Base-by-base conservation (phyloP, 129 eudicot genomes). In the Heracleum sosnowskyi region DNA sequence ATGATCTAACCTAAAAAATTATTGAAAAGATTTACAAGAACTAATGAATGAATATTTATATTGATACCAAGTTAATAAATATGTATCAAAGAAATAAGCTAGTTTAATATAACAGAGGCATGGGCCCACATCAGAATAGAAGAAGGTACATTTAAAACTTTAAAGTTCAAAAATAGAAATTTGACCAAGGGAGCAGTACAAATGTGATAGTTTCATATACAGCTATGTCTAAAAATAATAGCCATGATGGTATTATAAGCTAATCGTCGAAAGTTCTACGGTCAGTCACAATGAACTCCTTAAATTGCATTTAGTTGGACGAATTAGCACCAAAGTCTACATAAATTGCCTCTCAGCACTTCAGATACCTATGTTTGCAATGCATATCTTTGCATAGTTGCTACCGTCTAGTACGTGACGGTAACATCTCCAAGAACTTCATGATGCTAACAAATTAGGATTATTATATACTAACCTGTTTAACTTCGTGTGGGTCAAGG, bases 401-500 rank as follows among this genome's bases (percentile, higher is more conserved):
- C 64, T 55, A 57, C 62, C 31, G 3, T 57, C 66, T 24, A 57
- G 31, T 60, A 60, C n/a, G 33, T 22, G 11, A 10, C 33, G 1
- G 68, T n/a, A 22, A 26, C 33, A n/a, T n/a, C 29, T 60, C 33
- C 37, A 31, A 16, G 72, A 66, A 66, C 40, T 29, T 31, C 22
- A 66, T 4, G 0, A 28, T 29, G 29, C 33, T 11, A 63, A 78
- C n/a, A 17, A 24, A 39, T 16, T 80, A 63, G 62, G 76, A 72
- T 72, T 73, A 69, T 40, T 6, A 6, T 40, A 42, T 36, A 76
- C 62, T 18, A 63, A 91, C 99, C 89, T 80, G 95, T 78, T 95
- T 97, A 79, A 85, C 91, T 82, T 90, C 99, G 82, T 95, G 99
- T 42, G 99, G 99, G 85, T 95, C 99, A 69, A 95, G 91, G 83